A percentile compares a stretch with the other conserved stretches of the same genome.
phyloP scores from a whole-genome alignment of 768 basidiomycete species.

The Flagelloscypha sp. region DNA sequence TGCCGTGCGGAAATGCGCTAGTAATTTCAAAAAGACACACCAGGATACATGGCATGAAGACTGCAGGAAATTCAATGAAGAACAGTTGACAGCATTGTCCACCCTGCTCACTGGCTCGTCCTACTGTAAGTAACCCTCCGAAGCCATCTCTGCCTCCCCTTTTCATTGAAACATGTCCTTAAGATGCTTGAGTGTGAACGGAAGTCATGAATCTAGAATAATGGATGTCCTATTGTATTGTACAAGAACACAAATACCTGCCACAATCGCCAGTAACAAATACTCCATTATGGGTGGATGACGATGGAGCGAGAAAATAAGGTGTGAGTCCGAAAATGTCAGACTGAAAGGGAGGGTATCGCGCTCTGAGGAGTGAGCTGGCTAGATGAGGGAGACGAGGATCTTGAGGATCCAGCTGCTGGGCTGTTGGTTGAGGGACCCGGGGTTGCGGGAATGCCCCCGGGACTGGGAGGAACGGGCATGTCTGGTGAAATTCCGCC shows the following conservation, averaged over 20 bases:
- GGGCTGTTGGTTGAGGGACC: no score
- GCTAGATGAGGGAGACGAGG: constrained; percentile 19
- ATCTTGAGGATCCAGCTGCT: constrained; percentile 22
- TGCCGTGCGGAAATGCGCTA: constrained; percentile 72
- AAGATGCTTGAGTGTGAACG: constrained; percentile 6
- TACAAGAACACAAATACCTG: no score
- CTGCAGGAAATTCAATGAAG: constrained; percentile 75
- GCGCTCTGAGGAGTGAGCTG: constrained; percentile 27
- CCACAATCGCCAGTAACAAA: no score
- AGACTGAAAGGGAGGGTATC: constrained; percentile 35
- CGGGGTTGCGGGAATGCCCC: no score
- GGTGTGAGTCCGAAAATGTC: no score
- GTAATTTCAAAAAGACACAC: constrained; percentile 75
- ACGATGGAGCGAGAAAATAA: no score
- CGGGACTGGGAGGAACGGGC: constrained; percentile 3
- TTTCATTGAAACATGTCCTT: neutral
- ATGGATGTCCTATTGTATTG: no score
- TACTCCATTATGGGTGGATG: no score
- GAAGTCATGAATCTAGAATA: neutral
- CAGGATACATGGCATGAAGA: constrained; percentile 91
- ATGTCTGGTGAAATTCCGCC: no score
- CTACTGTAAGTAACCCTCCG: constrained; percentile 57
- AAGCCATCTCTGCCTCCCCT: no score
- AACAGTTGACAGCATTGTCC: constrained; percentile 74
- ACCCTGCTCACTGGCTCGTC: constrained; percentile 82